phyloP scores from a whole-genome alignment of 306 rosid genomes.

The Malus fusca region DNA sequence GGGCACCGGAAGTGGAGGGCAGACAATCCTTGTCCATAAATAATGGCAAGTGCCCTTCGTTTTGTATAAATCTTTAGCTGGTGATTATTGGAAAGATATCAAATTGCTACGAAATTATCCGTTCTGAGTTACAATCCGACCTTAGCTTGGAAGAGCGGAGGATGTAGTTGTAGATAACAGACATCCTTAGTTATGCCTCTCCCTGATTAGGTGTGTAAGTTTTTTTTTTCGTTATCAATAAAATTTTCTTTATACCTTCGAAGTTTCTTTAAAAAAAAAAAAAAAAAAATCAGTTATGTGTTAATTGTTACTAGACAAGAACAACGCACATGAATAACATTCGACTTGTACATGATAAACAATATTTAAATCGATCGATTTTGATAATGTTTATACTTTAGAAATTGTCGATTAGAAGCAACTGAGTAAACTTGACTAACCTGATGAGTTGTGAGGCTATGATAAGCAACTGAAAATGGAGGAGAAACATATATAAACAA shows the following conservation, averaged over 20 bases:
- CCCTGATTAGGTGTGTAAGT: too few relatives aligned
- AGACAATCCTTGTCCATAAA: too few relatives aligned
- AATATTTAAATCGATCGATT: too few relatives aligned
- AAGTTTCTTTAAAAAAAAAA: too few relatives aligned
- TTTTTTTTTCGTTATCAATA: too few relatives aligned
- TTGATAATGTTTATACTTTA: background rate
- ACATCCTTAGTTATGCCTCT: too few relatives aligned
- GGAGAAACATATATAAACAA: background rate
- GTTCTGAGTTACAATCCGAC: background rate
- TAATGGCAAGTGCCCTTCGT: background rate
- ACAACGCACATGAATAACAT: background rate
- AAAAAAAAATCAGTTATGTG: background rate
- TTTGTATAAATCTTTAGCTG: background rate
- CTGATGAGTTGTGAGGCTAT: background rate
- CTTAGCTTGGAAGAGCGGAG: too few relatives aligned
- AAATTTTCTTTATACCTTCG: too few relatives aligned
- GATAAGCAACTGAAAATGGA: background rate
- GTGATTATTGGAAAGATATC: background rate
- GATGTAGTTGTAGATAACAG: too few relatives aligned
- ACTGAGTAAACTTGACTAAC: background rate
- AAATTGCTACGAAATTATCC: background rate
- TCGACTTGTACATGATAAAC: background rate
- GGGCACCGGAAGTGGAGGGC: too few relatives aligned
- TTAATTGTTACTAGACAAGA: background rate
- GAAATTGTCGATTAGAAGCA: too few relatives aligned